Evolutionary conservation across 2,329 filamentous ascomycete species (phyloP), one percentile per base, ranked within the genome.

Genomic region (Shiraia sp.): DNA sequence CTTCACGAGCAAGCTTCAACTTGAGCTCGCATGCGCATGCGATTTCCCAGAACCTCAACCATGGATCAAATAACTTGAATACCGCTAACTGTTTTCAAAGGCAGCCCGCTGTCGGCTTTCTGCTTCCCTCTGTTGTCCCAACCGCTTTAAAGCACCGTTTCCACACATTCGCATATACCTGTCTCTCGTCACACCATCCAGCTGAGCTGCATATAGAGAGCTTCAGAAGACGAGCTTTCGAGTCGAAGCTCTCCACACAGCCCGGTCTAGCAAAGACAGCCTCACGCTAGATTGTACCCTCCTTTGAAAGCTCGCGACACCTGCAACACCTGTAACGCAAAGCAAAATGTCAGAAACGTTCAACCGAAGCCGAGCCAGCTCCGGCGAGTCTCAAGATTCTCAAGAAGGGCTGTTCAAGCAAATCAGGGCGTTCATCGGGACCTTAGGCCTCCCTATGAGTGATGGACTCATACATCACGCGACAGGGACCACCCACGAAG

Each of bases 401-500:
- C n/a, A n/a, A n/a, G n/a, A n/a, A n/a, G n/a, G n/a, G n/a, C n/a
- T n/a, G n/a, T n/a, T n/a, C n/a, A n/a, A n/a, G n/a, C n/a, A n/a
- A n/a, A n/a, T 66, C 35, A 53, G 48, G 24, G 53, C 48, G 16
- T 58, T 53, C 19, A 45, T 66, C 14, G 44, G 49, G 14, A 38
- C 42, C 17, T 45, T 65, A 6, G 57, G 55, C 1, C 42, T 66
- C 13, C 42, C 56, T 19, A 40, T 45, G 19, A 59, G 54, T 32
- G 47, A 57, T 7, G 43, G 50, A 6, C 51, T 69, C 13, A 51
- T 58, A 12, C 38, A 56, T 3, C 65, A 69, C 39, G 63, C 61
- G 6, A 51, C 50, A n/a, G 35, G 51, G 14, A 55, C 52, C 12
- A 50, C 52, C 6, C 65, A 69, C 22, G 65, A 69, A 43, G 65